A percentile compares a stretch with the other conserved stretches of the same genome.
Conservation (phyloP, 192 early-diverging fungal species). For the Coemansia sp. region DNA sequence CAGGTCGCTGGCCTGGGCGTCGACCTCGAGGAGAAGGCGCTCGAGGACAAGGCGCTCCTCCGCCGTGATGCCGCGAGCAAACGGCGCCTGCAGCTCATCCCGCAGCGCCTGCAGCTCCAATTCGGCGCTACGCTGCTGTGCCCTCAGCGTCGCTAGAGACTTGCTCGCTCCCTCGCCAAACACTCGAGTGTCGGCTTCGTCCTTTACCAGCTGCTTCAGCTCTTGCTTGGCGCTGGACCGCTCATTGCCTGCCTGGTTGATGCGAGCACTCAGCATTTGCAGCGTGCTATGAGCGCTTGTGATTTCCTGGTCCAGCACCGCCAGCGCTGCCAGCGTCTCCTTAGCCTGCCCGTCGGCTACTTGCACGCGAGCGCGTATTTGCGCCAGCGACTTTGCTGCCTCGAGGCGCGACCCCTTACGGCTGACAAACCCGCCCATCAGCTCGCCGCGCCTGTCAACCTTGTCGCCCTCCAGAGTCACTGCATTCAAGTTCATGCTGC, state of each 20-base stretch:
- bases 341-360: slow-evolving; percentile 21
- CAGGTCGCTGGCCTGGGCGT: slow-evolving; percentile 62
- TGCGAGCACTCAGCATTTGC: slow-evolving; percentile 59
- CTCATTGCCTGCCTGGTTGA: slow-evolving; percentile 59
- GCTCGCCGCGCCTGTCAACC: slow-evolving; percentile 89
- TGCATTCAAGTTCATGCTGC: slow-evolving; percentile 73
- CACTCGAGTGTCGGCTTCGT: slow-evolving; percentile 59
- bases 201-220: slow-evolving; percentile 63
- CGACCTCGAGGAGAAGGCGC: slow-evolving; percentile 57
- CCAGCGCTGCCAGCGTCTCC: slow-evolving; percentile 30
- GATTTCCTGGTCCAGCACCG: slow-evolving; percentile 63
- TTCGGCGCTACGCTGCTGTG: slow-evolving; percentile 39
- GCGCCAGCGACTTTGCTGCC: slow-evolving; percentile 65
- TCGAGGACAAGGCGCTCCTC: slow-evolving; percentile 61
- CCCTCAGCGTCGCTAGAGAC: slow-evolving; percentile 26
- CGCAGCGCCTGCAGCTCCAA: slow-evolving; percentile 61
- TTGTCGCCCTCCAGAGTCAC: slow-evolving; percentile 95
- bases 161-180: slow-evolving; percentile 41
- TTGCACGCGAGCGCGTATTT: slow-evolving; percentile 19
- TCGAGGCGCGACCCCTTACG: slow-evolving; percentile 74
- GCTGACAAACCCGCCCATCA: slow-evolving; percentile 90
- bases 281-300: slow-evolving; percentile 63
- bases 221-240: slow-evolving; percentile 61
- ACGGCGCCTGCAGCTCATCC: slow-evolving; percentile 64
- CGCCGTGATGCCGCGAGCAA: slow-evolving; percentile 56